These are phyloP conservation scores for Agrocybe pediades DNA, from an alignment of 768 basidiomycete species.

Conservation along the genomic window DNA sequence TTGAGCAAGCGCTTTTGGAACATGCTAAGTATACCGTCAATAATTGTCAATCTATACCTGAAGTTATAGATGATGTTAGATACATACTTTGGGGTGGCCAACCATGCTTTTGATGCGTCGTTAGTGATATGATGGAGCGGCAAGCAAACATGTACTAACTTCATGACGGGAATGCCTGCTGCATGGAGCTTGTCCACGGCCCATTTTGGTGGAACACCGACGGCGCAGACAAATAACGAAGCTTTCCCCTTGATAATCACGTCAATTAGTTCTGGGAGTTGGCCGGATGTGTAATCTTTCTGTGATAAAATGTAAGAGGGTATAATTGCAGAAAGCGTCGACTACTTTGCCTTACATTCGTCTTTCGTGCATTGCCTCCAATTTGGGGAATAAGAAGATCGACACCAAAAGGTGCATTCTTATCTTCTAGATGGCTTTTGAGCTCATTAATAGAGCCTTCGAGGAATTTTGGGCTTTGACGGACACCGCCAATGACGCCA, in stretches of 20 bases:
- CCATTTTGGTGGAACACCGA: slow-evolving; percentile 84
- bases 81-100: slow-evolving; percentile 76
- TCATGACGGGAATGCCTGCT: slow-evolving; percentile 83
- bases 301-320: slow-evolving; percentile 7
- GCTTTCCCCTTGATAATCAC: slow-evolving; percentile 76
- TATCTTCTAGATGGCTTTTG: slow-evolving; percentile 73
- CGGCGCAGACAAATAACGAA: slow-evolving; percentile 79
- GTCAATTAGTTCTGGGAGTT: slow-evolving; percentile 75
- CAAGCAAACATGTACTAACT: slow-evolving; percentile 45
- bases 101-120: slow-evolving; percentile 56
- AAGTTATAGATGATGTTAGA: not conserved
- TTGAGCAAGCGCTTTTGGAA: slow-evolving; percentile 72
- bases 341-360: slow-evolving; percentile 49
- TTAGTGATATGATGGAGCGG: slow-evolving; percentile 1
- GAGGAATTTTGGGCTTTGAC: slow-evolving; percentile 73
- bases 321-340: slow-evolving; percentile 7
- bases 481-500: slow-evolving; percentile 86
- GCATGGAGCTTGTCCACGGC: slow-evolving; percentile 81
- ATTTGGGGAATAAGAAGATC: slow-evolving; percentile 84
- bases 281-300: slow-evolving; percentile 79
- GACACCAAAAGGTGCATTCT: slow-evolving; percentile 77
- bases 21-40: slow-evolving; percentile 48
- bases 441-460: slow-evolving; percentile 69
- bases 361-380: slow-evolving; percentile 81
- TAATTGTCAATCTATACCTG: not conserved